Conservation (phyloP, 148 eudicot species). For the Camellia japonica region DNA sequence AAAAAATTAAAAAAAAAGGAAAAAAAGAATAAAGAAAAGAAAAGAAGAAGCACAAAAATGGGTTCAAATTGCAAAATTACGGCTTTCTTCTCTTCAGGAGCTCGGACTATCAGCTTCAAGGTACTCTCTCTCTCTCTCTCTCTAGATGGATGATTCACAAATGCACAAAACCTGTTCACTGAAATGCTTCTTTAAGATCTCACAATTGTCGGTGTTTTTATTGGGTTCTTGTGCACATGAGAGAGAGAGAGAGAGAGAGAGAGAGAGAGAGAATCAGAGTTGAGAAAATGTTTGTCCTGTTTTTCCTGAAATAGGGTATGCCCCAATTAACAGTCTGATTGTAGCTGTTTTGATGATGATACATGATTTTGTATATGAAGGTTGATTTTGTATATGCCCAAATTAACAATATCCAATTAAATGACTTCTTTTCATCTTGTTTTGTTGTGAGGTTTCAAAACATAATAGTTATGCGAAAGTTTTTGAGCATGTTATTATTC, state of each 20-base stretch:
- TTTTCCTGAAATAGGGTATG: not conserved
- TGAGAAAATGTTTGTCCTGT: not conserved
- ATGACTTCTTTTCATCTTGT: too few relatives aligned
- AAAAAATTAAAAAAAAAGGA: too few relatives aligned
- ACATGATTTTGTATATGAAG: not conserved
- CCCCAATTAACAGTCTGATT: not conserved
- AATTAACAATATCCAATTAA: too few relatives aligned
- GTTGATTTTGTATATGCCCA: not conserved
- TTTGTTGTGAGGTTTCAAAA: not conserved
- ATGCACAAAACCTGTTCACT: constrained; percentile 10
- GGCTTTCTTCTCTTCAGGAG: not conserved
- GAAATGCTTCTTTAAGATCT: constrained; percentile 6
- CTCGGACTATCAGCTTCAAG: not conserved
- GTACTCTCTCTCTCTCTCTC: not conserved
- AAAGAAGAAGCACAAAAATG: too few relatives aligned
- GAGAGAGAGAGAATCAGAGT: too few relatives aligned
- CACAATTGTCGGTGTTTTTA: not conserved
- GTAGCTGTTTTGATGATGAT: too few relatives aligned
- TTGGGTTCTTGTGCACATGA: not conserved
- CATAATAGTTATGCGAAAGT: not conserved
- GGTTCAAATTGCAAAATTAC: too few relatives aligned
- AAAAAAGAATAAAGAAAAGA: too few relatives aligned
- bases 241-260: too few relatives aligned
- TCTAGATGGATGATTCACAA: not conserved
- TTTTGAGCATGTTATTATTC: not conserved